A percentile compares a stretch with the other conserved stretches of the same genome.
These are phyloP conservation scores for Moesziomyces sp. DNA, from an alignment of 1,284 basidiomycete genomes.

Conservation along the genomic window DNA sequence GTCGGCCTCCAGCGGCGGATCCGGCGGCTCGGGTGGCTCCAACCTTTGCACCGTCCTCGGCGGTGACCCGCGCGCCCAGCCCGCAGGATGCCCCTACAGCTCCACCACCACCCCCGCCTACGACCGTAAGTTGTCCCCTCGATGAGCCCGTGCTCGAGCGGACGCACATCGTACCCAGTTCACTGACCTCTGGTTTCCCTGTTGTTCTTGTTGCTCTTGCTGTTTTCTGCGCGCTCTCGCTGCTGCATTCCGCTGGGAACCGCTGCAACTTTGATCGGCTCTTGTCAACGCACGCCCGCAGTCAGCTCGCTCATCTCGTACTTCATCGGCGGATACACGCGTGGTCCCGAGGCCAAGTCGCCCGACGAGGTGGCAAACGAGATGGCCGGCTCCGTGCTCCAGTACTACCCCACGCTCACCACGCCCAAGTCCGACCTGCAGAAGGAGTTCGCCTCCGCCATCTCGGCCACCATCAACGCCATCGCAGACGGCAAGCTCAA, in stretches of 20 bases:
- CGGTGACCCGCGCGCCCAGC: slow-evolving; percentile 33
- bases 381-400: slow-evolving; percentile 55
- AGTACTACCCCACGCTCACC: slow-evolving; percentile 64
- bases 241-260: too few species aligned
- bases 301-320: slow-evolving; percentile 55
- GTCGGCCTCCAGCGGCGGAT: slow-evolving; percentile 18
- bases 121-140: slow-evolving; percentile 43
- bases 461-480: slow-evolving; percentile 47
- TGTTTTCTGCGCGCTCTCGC: too few species aligned
- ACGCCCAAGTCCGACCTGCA: slow-evolving; percentile 30
- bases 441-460: slow-evolving; percentile 38
- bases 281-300: slow-evolving; percentile 3
- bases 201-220: too few species aligned
- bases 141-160: not conserved
- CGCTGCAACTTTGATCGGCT: too few species aligned
- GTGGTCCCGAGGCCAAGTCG: slow-evolving; percentile 42
- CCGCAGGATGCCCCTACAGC: slow-evolving; percentile 49
- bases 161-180: not conserved
- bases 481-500: slow-evolving; percentile 34
- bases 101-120: slow-evolving; percentile 54
- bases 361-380: slow-evolving; percentile 56
- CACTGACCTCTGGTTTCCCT: slow-evolving; percentile 14
- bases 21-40: slow-evolving; percentile 8
- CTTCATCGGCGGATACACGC: slow-evolving; percentile 56
- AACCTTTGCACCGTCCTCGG: slow-evolving; percentile 51